Percentiles rank a stretch among this genome's conserved stretches.
These are phyloP conservation scores for Canariomyces notabilis DNA, from an alignment of 2,329 filamentous ascomycete species.

Conservation along the genomic window DNA sequence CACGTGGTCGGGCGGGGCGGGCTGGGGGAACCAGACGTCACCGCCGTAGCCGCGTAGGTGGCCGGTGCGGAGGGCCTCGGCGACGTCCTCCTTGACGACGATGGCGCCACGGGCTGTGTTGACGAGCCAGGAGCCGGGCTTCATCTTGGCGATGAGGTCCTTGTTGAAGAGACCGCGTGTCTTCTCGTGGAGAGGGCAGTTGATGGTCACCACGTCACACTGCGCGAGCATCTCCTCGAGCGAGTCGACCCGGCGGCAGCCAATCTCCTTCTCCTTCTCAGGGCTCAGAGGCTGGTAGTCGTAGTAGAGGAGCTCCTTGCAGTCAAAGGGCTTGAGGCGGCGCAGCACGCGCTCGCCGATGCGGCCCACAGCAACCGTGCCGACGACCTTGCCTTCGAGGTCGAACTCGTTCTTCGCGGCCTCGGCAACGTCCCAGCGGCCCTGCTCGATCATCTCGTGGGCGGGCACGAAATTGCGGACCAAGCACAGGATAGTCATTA, in stretches of 20 bases:
- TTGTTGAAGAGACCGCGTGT: conserved; percentile 97
- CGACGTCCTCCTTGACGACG: conserved; percentile 98
- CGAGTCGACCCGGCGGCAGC: conserved; percentile 78
- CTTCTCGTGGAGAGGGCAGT: conserved; percentile 98
- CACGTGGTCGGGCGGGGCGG: conserved; percentile 85
- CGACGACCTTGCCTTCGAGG: conserved; percentile 94
- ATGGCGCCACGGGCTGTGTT: conserved; percentile 99
- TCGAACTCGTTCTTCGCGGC: conserved; percentile 99
- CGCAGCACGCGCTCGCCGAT: conserved; percentile 97
- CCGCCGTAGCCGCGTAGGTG: conserved; percentile 87
- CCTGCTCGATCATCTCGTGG: conserved; percentile 83
- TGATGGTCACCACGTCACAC: conserved; percentile 98
- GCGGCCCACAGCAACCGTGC: conserved; percentile 93
- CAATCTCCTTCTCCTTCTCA: conserved; percentile 92
- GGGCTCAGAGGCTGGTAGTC: conserved; percentile 92
- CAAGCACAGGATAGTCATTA: conserved; percentile 96
- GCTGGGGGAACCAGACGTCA: conserved; percentile 97
- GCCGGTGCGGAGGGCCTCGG: conserved; percentile 83
- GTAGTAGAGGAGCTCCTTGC: conserved; percentile 99
- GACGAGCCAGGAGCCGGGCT: conserved; percentile 93
- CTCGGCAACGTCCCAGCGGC: conserved; percentile 92
- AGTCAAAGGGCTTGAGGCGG: conserved; percentile 94
- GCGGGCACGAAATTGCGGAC: conserved; percentile 98
- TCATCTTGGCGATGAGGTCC: conserved; percentile 98
- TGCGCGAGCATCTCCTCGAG: conserved; percentile 92